phyloP scores from a whole-genome alignment of 2,329 filamentous ascomycete genomes.

The Exophiala sp. region DNA sequence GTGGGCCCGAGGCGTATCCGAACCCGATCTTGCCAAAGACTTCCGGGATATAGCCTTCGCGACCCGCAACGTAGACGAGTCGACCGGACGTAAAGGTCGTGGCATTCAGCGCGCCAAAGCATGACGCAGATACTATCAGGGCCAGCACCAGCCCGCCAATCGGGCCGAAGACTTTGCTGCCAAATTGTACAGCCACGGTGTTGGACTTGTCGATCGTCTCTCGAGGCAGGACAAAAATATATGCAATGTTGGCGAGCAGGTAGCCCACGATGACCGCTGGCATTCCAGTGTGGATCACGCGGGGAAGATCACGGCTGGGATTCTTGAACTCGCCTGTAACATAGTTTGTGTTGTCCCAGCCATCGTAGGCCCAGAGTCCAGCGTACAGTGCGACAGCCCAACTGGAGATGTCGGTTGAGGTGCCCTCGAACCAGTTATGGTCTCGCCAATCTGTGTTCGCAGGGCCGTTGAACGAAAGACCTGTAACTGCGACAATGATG shows the following conservation, averaged over 20 bases:
- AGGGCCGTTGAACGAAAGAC: slow-evolving; percentile 67
- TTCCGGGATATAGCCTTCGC: slow-evolving; percentile 84
- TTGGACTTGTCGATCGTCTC: slow-evolving; percentile 77
- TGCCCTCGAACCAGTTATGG: slow-evolving; percentile 81
- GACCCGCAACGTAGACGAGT: slow-evolving; percentile 86
- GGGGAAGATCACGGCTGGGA: slow-evolving; percentile 78
- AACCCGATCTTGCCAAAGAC: slow-evolving; percentile 80
- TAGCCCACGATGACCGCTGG: slow-evolving; percentile 88
- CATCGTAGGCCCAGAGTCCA: slow-evolving; percentile 95
- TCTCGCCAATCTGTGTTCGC: slow-evolving; percentile 82
- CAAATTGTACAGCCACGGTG: slow-evolving; percentile 94
- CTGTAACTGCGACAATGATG: slow-evolving; percentile 81
- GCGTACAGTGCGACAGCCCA: slow-evolving; percentile 95
- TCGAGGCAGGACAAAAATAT: slow-evolving; percentile 86
- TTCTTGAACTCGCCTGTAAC: slow-evolving; percentile 96
- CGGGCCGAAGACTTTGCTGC: slow-evolving; percentile 79
- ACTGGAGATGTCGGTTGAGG: slow-evolving; percentile 68
- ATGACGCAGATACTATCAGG: slow-evolving; percentile 81
- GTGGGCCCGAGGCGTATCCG: slow-evolving; percentile 34
- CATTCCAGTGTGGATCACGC: slow-evolving; percentile 94
- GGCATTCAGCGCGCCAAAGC: slow-evolving; percentile 90
- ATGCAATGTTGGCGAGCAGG: slow-evolving; percentile 82
- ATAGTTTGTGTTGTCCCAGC: slow-evolving; percentile 99
- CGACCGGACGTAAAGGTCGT: slow-evolving; percentile 89
- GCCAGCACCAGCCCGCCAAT: slow-evolving; percentile 77